Percentiles rank a stretch among this genome's conserved stretches.
These are phyloP conservation scores for Blastocystis sp. DNA, from an alignment of 352 stramenopile genomes.

Conservation along the genomic window DNA sequence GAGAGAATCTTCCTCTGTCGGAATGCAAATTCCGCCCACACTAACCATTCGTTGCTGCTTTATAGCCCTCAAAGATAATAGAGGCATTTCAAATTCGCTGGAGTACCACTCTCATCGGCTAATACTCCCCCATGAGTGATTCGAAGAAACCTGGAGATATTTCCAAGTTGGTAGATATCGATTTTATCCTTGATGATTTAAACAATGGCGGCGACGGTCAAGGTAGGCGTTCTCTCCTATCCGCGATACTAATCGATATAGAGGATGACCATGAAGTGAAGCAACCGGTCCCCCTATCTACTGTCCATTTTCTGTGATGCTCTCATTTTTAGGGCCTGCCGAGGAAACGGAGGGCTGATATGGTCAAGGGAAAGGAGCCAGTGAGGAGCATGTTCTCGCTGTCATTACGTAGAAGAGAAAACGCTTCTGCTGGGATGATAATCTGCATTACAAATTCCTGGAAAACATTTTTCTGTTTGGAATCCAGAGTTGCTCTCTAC, in stretches of 20 bases:
- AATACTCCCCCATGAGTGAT: conserved; percentile 31
- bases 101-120: conserved; percentile 4
- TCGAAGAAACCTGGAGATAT: neutral
- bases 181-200: conserved; percentile 51
- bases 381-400: neutral
- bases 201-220: conserved; percentile 1
- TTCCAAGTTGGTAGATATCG: conserved; percentile 13
- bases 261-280: conserved; percentile 26
- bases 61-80: neutral
- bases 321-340: conserved; percentile 25
- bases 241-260: conserved; percentile 4
- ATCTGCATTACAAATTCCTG: conserved; percentile 54
- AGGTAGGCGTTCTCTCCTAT: conserved; percentile 39
- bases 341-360: conserved; percentile 37
- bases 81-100: neutral
- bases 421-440: conserved; percentile 64
- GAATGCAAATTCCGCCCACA: neutral
- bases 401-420: conserved; percentile 35
- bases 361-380: neutral
- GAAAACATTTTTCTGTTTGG: conserved; percentile 62
- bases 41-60: neutral
- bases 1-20: conserved; percentile 23
- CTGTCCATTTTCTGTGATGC: neutral
- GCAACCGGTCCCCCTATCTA: neutral
- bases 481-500: conserved; percentile 9